Conservation (phyloP, 441 rosid species). For the Corymbia calophylla region DNA sequence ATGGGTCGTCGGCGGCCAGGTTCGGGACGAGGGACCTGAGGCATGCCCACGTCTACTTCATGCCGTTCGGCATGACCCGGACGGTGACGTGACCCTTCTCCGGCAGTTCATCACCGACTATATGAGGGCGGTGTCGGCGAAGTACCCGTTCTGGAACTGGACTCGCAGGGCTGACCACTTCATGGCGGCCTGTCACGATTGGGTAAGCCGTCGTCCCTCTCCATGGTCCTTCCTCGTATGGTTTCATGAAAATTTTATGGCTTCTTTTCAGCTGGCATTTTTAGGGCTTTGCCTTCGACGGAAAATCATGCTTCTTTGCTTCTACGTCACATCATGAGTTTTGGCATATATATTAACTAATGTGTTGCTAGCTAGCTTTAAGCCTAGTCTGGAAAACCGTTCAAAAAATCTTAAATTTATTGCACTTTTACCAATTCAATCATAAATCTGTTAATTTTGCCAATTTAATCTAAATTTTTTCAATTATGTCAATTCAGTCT, state of each 20-base stretch:
- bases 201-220: conserved; percentile 32
- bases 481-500: too few relatives aligned
- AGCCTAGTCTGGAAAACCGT: neutral
- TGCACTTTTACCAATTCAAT: too few relatives aligned
- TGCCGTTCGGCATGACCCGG: conserved; percentile 85
- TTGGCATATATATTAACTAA: neutral
- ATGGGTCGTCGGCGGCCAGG: conserved; percentile 17
- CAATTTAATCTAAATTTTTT: too few relatives aligned
- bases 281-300: neutral
- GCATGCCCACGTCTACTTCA: conserved; percentile 70
- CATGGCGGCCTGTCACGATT: conserved; percentile 79
- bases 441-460: too few relatives aligned
- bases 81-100: conserved; percentile 50
- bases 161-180: conserved; percentile 64
- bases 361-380: neutral
- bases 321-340: neutral
- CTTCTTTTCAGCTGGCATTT: too few relatives aligned
- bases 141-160: conserved; percentile 59
- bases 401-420: too few relatives aligned
- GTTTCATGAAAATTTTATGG: neutral
- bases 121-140: conserved; percentile 34
- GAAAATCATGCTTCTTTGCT: neutral
- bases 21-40: conserved; percentile 48
- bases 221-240: neutral
- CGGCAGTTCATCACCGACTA: conserved; percentile 60